Conservation (phyloP, 1,139 yeast genomes). For the Lipomyces yarrowii region DNA sequence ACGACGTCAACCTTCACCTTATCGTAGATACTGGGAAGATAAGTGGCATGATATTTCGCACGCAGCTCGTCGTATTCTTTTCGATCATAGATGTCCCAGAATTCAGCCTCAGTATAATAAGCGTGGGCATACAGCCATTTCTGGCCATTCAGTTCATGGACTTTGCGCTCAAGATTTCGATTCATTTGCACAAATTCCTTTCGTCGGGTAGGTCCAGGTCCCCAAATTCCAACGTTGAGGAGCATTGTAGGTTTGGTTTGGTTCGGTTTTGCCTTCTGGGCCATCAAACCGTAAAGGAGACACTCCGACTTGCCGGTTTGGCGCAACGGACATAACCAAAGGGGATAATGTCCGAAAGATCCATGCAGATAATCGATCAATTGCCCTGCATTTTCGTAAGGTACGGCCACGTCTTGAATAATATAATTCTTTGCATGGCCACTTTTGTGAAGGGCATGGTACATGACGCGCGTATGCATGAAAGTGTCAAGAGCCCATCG, state of each 20-base stretch:
- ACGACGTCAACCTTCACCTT: constrained; percentile 7
- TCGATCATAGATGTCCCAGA: constrained; percentile 8
- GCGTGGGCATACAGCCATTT: constrained; percentile 13
- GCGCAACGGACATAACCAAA: constrained; percentile 10
- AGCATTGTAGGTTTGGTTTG: not conserved
- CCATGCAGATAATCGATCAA: constrained; percentile 4
- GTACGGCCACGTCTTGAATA: constrained; percentile 8
- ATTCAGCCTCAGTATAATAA: constrained; percentile 7
- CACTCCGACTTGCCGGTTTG: constrained; percentile 1
- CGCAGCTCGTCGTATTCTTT: constrained; percentile 9
- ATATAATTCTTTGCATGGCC: constrained; percentile 2
- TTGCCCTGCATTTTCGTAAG: not conserved
- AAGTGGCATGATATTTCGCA: constrained; percentile 6
- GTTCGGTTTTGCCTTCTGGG: not conserved
- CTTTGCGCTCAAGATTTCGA: constrained; percentile 5
- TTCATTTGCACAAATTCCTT: constrained; percentile 1
- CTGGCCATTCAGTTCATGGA: constrained; percentile 5
- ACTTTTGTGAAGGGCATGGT: constrained; percentile 9
- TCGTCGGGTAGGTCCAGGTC: constrained; percentile 6
- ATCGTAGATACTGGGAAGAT: constrained; percentile 8
- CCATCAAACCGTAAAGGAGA: constrained; percentile 1
- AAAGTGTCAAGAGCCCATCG: constrained; percentile 10
- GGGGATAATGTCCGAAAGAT: constrained; percentile 7
- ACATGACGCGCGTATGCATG: constrained; percentile 13
- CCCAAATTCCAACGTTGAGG: constrained; percentile 9